Percentiles rank a stretch among this genome's conserved stretches.
Evolutionary conservation across 2,329 filamentous ascomycete species (phyloP).

Genomic region (Helotiales sp.): DNA sequence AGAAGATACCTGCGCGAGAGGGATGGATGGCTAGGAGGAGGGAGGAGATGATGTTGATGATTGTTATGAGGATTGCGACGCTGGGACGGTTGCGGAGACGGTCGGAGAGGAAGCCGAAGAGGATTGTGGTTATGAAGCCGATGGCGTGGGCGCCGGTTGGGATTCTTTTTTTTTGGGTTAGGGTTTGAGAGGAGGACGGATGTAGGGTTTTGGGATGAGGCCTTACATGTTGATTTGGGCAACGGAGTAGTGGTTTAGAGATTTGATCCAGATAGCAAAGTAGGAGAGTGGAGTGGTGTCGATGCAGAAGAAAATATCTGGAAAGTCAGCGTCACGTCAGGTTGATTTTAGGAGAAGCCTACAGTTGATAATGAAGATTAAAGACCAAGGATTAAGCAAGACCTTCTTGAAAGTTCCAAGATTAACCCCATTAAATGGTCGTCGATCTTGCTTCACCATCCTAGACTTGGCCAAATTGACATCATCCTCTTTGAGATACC

Average conservation of each 20-base stretch:
- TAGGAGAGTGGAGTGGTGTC: not conserved
- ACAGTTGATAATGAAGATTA: too few species aligned
- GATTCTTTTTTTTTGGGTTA: too few species aligned
- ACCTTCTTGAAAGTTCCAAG: not conserved
- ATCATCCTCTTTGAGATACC: not conserved
- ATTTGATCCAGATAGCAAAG: not conserved
- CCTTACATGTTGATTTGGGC: not conserved
- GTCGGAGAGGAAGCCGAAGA: not conserved
- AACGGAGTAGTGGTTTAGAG: not conserved
- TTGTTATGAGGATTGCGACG: not conserved
- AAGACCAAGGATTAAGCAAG: too few species aligned
- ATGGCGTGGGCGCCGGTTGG: not conserved
- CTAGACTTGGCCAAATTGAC: not conserved
- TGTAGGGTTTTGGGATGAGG: too few species aligned
- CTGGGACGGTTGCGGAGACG: not conserved
- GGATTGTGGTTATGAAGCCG: not conserved
- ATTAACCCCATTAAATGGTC: not conserved
- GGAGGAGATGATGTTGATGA: not conserved
- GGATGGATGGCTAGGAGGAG: not conserved
- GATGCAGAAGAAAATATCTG: not conserved
- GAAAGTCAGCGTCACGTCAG: too few species aligned
- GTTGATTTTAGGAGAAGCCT: too few species aligned
- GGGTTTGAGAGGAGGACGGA: too few species aligned
- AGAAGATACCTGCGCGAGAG: not conserved
- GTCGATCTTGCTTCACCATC: not conserved